A percentile compares a stretch with the other conserved stretches of the same genome.
These are phyloP conservation scores for Tetrahymena malaccensis DNA, from an alignment of 73 alveolate genomes.

Conservation along the genomic window DNA sequence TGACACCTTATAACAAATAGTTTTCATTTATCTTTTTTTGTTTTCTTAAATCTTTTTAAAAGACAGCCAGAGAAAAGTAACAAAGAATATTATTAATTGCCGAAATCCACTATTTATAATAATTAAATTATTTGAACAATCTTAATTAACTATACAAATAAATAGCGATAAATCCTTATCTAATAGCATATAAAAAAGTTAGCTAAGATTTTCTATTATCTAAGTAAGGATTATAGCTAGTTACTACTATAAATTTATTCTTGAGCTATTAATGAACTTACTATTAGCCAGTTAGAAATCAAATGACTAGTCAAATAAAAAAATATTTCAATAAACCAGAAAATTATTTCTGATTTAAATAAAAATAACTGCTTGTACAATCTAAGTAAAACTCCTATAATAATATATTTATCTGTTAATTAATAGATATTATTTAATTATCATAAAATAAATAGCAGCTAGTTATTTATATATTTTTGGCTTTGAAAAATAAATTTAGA, in stretches of 20 bases:
- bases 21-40: no score
- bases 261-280: no score
- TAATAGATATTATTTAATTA: no score
- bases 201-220: background rate
- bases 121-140: no score
- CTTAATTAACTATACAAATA: background rate
- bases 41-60: no score
- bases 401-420: no score
- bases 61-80: background rate
- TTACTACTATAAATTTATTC: background rate
- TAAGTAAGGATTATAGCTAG: background rate
- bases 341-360: background rate
- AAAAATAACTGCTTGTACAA: no score
- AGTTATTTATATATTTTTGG: background rate
- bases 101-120: background rate
- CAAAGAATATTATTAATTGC: background rate
- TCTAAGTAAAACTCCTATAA: no score
- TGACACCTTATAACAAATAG: background rate
- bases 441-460: background rate
- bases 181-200: no score
- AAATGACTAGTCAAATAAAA: no score
- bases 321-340: no score
- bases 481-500: background rate
- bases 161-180: no score
- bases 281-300: background rate